Evolutionary conservation across 805 yeast genomes (phyloP).

Genomic region (Candida dendrica): DNA sequence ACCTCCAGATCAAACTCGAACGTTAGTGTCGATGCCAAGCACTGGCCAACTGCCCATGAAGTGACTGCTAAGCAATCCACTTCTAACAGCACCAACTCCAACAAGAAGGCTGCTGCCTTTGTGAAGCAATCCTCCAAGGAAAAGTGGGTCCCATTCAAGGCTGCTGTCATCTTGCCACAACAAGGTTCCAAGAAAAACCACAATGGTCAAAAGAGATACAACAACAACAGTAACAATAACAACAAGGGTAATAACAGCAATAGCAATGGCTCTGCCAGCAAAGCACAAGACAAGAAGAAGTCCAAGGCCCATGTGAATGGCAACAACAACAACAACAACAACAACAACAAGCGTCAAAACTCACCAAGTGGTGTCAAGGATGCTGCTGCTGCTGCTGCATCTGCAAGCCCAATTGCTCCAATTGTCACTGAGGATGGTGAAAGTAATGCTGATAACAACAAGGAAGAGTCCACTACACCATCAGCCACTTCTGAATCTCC

Average conservation of each 20-base stretch:
- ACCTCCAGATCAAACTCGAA: constrained; percentile 20
- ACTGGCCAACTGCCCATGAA: constrained; percentile 31
- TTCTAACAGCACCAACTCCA: constrained; percentile 3
- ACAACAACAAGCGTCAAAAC: neutral
- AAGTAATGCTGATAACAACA: neutral
- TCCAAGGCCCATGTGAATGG: neutral
- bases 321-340: too few relatives aligned
- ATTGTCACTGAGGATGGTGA: neutral
- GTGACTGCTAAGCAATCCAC: constrained; percentile 5
- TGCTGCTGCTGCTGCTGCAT: neutral
- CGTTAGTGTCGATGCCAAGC: constrained; percentile 17
- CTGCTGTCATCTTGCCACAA: constrained; percentile 39
- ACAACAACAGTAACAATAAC: constrained; percentile 8
- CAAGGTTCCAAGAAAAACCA: constrained; percentile 12
- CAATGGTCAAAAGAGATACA: constrained; percentile 16
- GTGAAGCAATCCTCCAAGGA: constrained; percentile 30
- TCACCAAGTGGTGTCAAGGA: neutral
- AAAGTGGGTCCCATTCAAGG: constrained; percentile 70
- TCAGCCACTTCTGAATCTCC: constrained; percentile 5
- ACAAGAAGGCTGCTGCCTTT: constrained; percentile 4
- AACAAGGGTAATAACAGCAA: constrained; percentile 9
- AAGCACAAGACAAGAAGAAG: constrained; percentile 1
- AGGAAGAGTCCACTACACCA: constrained; percentile 3
- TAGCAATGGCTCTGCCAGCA: constrained; percentile 3
- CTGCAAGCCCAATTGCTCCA: too few relatives aligned